phyloP scores from a whole-genome alignment of 345 rosid genomes.

The Reutealis trisperma region DNA sequence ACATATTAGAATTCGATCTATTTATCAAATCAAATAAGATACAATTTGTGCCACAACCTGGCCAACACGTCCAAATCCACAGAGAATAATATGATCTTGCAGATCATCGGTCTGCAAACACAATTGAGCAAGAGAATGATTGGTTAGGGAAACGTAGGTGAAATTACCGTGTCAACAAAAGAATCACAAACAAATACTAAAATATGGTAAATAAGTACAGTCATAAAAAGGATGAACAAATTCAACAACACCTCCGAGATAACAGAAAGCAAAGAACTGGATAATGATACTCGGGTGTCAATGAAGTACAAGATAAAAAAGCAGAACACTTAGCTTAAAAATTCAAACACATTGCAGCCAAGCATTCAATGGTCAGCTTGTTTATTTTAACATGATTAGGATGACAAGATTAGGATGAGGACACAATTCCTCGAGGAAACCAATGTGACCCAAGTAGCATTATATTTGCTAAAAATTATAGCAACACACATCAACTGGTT shows the following conservation, averaged over 20 bases:
- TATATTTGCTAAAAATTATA: background rate
- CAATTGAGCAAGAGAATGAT: conserved; percentile 24
- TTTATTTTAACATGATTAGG: background rate
- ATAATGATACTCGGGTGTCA: background rate
- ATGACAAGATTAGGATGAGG: too few relatives aligned
- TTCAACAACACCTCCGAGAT: background rate
- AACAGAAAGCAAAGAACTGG: background rate
- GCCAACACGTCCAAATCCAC: conserved; percentile 98
- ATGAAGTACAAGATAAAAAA: background rate
- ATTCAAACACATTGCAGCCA: too few relatives aligned
- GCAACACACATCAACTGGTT: background rate
- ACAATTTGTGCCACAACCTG: conserved; percentile 56
- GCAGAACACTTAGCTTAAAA: too few relatives aligned
- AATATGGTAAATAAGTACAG: background rate
- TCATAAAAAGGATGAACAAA: background rate
- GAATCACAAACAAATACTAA: background rate
- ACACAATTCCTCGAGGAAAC: background rate
- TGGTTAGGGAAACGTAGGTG: background rate
- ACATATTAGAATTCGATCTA: background rate
- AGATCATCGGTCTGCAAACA: conserved; percentile 90
- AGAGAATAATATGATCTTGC: conserved; percentile 92
- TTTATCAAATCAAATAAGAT: conserved; percentile 7
- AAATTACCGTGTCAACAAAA: conserved; percentile 4
- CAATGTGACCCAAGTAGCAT: background rate
- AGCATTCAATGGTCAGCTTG: too few relatives aligned